Conservation (phyloP, 176 grass and related monocot species). For the Aechmea fasciata region DNA sequence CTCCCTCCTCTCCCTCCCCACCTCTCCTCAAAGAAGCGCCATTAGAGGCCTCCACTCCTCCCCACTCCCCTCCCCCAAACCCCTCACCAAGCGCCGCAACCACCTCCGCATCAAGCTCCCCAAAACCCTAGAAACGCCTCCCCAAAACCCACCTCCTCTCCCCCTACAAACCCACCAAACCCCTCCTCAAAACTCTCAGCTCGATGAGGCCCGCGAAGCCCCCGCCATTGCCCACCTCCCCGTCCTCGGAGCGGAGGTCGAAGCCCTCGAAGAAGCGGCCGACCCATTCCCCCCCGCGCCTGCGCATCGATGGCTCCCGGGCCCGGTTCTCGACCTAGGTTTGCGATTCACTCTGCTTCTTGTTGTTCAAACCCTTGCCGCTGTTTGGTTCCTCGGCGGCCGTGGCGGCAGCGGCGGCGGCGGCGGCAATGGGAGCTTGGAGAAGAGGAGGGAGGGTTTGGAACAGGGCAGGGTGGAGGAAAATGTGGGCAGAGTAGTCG, state of each 20-base stretch:
- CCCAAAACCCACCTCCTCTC: not conserved
- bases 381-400: slow-evolving; percentile 20
- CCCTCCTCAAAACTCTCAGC: not conserved
- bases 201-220: not conserved
- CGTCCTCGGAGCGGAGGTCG: not conserved
- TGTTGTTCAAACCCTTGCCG: slow-evolving; percentile 8
- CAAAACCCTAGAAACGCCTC: slow-evolving; percentile 2
- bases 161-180: not conserved
- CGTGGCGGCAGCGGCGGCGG: not conserved
- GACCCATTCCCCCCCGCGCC: slow-evolving; percentile 4
- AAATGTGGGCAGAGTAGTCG: not conserved
- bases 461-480: not conserved
- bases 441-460: not conserved
- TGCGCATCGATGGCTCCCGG: not conserved
- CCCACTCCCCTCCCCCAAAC: slow-evolving; percentile 4
- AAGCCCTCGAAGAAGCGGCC: slow-evolving; percentile 2
- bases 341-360: slow-evolving; percentile 19
- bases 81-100: slow-evolving; percentile 29
- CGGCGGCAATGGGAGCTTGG: not conserved
- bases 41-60: not conserved
- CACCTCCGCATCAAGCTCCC: slow-evolving; percentile 21
- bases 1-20: not conserved
- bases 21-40: not conserved
- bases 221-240: not conserved
- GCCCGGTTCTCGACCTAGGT: slow-evolving; percentile 3